These are phyloP conservation scores for Botryotinia convoluta DNA, from an alignment of 2,329 filamentous ascomycete species.

Conservation along the genomic window DNA sequence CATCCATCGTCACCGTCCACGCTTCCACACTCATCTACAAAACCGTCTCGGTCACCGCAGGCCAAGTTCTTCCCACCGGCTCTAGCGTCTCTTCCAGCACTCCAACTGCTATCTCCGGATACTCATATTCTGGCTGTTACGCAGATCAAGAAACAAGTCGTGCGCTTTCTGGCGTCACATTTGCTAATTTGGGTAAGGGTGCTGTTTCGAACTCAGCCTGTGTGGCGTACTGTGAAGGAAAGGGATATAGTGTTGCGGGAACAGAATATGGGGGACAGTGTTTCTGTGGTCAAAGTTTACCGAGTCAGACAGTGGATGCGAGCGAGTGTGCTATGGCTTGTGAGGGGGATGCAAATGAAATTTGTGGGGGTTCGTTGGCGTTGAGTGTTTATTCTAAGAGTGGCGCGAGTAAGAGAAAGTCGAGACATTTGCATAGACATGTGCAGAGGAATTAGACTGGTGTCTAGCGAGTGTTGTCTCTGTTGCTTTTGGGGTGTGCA, in stretches of 20 bases:
- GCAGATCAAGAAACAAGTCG: conserved; percentile 40
- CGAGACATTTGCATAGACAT: conserved; percentile 17
- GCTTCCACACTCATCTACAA: conserved; percentile 48
- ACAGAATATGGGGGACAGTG: conserved; percentile 50
- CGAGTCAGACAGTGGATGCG: conserved; percentile 45
- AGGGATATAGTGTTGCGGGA: conserved; percentile 48
- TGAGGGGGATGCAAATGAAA: conserved; percentile 47
- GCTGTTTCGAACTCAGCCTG: conserved; percentile 47
- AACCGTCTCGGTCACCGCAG: conserved; percentile 31
- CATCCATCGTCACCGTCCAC: conserved; percentile 8
- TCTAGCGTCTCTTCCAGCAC: conserved; percentile 29
- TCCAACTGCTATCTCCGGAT: conserved; percentile 35
- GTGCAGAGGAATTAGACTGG: background rate
- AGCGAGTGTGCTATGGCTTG: conserved; percentile 49
- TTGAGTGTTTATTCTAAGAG: conserved; percentile 42
- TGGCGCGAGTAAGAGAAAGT: background rate
- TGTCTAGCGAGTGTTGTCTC: background rate
- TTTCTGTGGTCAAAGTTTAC: conserved; percentile 47
- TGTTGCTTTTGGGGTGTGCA: background rate
- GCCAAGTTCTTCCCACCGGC: conserved; percentile 26
- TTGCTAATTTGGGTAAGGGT: conserved; percentile 43
- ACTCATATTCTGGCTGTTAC: conserved; percentile 47
- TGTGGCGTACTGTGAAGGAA: conserved; percentile 47
- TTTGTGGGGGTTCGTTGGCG: conserved; percentile 51
- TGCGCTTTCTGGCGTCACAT: conserved; percentile 42